Evolutionary conservation across 163 green algal species (phyloP).

Genomic region (Volvox carteri): DNA sequence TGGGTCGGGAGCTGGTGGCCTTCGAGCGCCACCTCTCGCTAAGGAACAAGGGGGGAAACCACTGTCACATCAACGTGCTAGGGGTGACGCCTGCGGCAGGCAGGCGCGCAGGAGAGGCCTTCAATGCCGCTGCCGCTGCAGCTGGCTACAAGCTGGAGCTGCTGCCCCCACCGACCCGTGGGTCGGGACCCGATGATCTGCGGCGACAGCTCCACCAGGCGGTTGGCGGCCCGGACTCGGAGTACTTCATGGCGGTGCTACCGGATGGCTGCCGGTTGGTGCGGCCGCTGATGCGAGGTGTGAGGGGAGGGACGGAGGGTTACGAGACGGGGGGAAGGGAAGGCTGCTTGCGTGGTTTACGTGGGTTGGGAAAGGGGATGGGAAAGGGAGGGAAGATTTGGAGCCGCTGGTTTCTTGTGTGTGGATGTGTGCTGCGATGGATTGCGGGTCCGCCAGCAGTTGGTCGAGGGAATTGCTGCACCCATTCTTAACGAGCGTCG

Average conservation of each 20-base stretch:
- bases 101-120: constrained; percentile 52
- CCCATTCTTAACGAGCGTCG: too few species aligned
- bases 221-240: constrained; percentile 61
- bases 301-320: not conserved
- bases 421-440: too few species aligned
- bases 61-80: constrained; percentile 93
- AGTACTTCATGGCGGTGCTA: constrained; percentile 88
- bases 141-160: constrained; percentile 62
- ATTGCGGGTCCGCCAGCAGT: too few species aligned
- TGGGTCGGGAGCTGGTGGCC: constrained; percentile 81
- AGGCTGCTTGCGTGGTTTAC: not conserved
- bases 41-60: constrained; percentile 88
- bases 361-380: not conserved
- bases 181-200: constrained; percentile 9
- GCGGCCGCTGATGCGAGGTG: constrained; percentile 75
- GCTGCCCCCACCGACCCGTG: constrained; percentile 46
- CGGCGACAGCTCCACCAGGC: not conserved
- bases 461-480: too few species aligned
- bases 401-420: too few species aligned
- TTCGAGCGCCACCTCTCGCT: constrained; percentile 95
- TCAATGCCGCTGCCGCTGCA: constrained; percentile 37
- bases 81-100: constrained; percentile 67
- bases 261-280: constrained; percentile 86
- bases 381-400: not conserved
- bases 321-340: not conserved